These are phyloP conservation scores for Solanum rostratum DNA, from an alignment of 257 asterid species.

Conservation along the genomic window DNA sequence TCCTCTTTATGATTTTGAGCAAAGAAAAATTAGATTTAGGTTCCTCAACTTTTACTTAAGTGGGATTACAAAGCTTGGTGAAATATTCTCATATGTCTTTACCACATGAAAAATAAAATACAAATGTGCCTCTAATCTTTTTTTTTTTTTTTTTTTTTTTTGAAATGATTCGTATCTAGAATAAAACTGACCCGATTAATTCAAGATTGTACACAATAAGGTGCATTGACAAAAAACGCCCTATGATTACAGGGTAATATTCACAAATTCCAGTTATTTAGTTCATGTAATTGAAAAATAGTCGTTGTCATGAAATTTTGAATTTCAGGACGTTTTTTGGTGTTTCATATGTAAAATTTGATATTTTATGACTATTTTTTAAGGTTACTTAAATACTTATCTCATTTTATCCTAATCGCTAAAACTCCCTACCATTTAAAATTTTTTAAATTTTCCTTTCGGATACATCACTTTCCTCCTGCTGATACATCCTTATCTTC, in stretches of 20 bases:
- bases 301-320: not conserved
- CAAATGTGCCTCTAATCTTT: not conserved
- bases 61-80: not conserved
- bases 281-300: not conserved
- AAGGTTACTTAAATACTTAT: no score
- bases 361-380: not conserved
- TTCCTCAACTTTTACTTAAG: not conserved
- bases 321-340: not conserved
- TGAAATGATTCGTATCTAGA: not conserved
- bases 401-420: no score
- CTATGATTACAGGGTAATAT: not conserved
- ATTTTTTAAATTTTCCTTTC: no score
- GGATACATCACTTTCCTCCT: no score
- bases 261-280: not conserved
- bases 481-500: no score
- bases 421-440: no score
- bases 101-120: not conserved
- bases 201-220: not conserved
- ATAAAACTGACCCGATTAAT: not conserved
- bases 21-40: not conserved
- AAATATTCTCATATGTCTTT: not conserved
- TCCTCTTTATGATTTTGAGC: not conserved
- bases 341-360: not conserved
- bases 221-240: not conserved
- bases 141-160: no score